These are phyloP conservation scores for Polyporus tsugae DNA, from an alignment of 1,284 basidiomycete species.

Conservation along the genomic window DNA sequence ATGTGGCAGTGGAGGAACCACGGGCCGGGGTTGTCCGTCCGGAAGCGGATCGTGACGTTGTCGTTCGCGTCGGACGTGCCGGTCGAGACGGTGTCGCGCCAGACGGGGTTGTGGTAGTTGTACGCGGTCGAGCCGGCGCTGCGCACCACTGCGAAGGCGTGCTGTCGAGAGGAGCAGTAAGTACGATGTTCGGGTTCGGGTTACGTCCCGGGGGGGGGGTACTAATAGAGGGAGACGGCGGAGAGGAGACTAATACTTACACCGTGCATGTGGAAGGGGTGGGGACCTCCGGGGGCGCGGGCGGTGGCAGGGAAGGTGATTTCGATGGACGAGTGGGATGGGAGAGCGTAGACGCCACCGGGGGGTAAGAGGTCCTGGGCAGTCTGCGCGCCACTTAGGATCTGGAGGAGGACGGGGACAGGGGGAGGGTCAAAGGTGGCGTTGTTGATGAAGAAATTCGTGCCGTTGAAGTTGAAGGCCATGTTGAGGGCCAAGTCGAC, in stretches of 20 bases:
- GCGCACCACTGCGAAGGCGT: constrained; percentile 39
- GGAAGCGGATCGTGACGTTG: constrained; percentile 39
- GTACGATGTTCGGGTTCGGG: too few relatives aligned
- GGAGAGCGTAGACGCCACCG: constrained; percentile 40
- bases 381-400: constrained; percentile 39
- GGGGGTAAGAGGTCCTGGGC: constrained; percentile 38
- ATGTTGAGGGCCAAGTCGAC: constrained; percentile 40
- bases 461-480: constrained; percentile 8
- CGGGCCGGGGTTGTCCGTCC: constrained; percentile 25
- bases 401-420: constrained; percentile 31
- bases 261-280: constrained; percentile 49
- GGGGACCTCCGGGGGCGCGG: constrained; percentile 38
- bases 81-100: constrained; percentile 41
- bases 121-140: constrained; percentile 35
- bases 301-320: constrained; percentile 16
- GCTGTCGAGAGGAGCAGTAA: constrained; percentile 19
- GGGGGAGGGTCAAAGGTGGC: constrained; percentile 34
- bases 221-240: not conserved
- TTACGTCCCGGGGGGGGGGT: too few relatives aligned
- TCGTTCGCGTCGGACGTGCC: constrained; percentile 33
- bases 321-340: constrained; percentile 9
- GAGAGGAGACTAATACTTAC: constrained; percentile 8
- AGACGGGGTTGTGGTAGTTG: constrained; percentile 42
- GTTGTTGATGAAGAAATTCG: constrained; percentile 35
- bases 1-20: constrained; percentile 16